Percentiles rank a stretch among this genome's conserved stretches.
phyloP scores from a whole-genome alignment of 2,329 filamentous ascomycete species.

The Pseudogymnoascus sp. region DNA sequence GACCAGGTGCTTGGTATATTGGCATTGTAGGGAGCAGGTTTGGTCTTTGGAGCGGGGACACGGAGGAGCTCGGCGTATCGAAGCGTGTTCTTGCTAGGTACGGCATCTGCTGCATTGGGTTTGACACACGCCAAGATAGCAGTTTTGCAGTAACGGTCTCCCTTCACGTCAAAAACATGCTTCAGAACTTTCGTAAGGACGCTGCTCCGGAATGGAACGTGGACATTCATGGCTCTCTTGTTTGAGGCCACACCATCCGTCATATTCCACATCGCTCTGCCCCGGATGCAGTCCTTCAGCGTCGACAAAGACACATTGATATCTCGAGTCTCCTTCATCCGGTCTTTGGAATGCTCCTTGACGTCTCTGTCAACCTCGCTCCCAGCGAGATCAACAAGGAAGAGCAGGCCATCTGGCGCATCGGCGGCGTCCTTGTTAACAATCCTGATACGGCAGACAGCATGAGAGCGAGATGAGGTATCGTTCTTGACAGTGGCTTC shows the following conservation, averaged over 20 bases:
- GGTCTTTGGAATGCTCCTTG: slow-evolving; percentile 81
- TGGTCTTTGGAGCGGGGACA: slow-evolving; percentile 30
- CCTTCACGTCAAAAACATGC: slow-evolving; percentile 68
- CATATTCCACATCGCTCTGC: slow-evolving; percentile 67
- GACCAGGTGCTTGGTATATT: slow-evolving; percentile 34
- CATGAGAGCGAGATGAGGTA: slow-evolving; percentile 42
- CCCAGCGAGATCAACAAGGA: slow-evolving; percentile 42
- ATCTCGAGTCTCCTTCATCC: slow-evolving; percentile 85
- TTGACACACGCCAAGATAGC: slow-evolving; percentile 97
- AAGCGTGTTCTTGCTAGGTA: slow-evolving; percentile 70
- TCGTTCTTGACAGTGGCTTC: slow-evolving; percentile 41
- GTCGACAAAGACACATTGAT: slow-evolving; percentile 96
- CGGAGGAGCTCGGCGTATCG: slow-evolving; percentile 72
- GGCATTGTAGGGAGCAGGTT: slow-evolving; percentile 22
- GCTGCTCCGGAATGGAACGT: slow-evolving; percentile 86
- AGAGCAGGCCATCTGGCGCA: slow-evolving; percentile 37
- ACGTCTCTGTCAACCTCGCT: slow-evolving; percentile 67
- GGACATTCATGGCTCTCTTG: slow-evolving; percentile 45
- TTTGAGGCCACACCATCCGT: slow-evolving; percentile 73
- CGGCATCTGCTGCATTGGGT: slow-evolving; percentile 89
- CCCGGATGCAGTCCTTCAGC: slow-evolving; percentile 47
- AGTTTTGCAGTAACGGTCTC: slow-evolving; percentile 76
- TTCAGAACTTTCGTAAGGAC: slow-evolving; percentile 76
- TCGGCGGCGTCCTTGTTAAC: slow-evolving; percentile 25
- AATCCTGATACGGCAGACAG: slow-evolving; percentile 41